Evolutionary conservation across 192 early-diverging fungal species (phyloP), one percentile per base, ranked within the genome.

Genomic region (Coemansia sp.): DNA sequence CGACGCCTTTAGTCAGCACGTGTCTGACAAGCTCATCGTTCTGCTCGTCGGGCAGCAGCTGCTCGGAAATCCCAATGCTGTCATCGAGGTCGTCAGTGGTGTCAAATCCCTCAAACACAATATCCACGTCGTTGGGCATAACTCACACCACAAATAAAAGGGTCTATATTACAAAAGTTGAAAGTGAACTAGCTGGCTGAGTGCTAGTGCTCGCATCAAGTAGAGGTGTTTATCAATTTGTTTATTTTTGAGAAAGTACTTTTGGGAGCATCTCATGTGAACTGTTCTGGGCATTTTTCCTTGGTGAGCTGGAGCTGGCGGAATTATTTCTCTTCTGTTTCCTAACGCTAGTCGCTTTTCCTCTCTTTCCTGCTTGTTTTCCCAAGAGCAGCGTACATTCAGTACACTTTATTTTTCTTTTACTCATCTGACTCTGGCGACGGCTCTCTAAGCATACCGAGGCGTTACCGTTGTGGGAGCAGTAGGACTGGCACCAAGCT

Each of bases 11-110:
- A 7, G 85, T 84, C 45, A 98, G 79, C 4, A 91, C 90, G 38
- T 93, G 84, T 43, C 83, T 85, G 38, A 98, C 91, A 35, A 94
- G 83, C 51, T 87, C 87, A 69, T 98, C 93, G 73, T 92, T 91
- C 57, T 93, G 84, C 54, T 93, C 90, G 50, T 89, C 88, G 9
- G 62, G 67, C 35, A 82, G 59, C 43, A 66, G 55, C 47, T 57
- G 54, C 25, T 64, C 61, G 4, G 38, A 53, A 9, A n/a, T 21
- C 19, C 38, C 26, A 21, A 1, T 22, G 31, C 31, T 47, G 23
- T 63, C 62, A 11, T 11, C 45, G 17, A 45, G 67, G 38, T 70
- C 71, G 47, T 70, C 65, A 2, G 65, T 70, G 16, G 65, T 76
- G 41, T 80, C 77, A n/a, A 80, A 80, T 6, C 62, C 77, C 58